A percentile compares a stretch with the other conserved stretches of the same genome.
phyloP scores from a whole-genome alignment of 1,139 yeast species.

The Nakaseomyces uthaithaninus region DNA sequence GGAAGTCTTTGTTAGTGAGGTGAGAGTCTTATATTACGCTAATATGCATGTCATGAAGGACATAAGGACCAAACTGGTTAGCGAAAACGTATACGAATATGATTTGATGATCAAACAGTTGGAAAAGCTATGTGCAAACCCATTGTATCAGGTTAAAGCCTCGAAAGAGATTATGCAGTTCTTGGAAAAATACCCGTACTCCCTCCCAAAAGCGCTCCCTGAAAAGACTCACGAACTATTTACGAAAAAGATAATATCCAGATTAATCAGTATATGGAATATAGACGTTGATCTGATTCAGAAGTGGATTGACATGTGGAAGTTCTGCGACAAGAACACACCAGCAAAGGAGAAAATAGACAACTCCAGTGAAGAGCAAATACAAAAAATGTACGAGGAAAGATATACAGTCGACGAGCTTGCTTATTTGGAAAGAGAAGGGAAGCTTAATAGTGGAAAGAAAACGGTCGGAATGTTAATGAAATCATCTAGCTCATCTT shows the following conservation, averaged over 20 bases:
- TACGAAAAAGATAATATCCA: conserved; percentile 4
- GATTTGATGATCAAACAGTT: conserved; percentile 13
- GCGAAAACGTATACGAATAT: conserved; percentile 24
- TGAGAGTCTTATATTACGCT: conserved; percentile 25
- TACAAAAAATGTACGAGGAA: conserved; percentile 24
- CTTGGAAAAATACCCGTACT: conserved; percentile 4
- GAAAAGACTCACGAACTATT: conserved; percentile 5
- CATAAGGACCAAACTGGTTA: conserved; percentile 17
- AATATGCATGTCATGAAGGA: conserved; percentile 18
- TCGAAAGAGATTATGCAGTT: conserved; percentile 6
- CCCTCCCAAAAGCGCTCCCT: conserved; percentile 3
- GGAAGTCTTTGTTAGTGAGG: conserved; percentile 18
- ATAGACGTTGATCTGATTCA: conserved; percentile 12
- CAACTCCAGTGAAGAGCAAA: conserved; percentile 14
- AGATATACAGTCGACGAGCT: conserved; percentile 25
- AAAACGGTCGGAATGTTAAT: conserved; percentile 6
- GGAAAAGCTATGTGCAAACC: conserved; percentile 2
- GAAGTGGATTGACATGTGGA: conserved; percentile 24
- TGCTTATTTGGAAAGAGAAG: conserved; percentile 17
- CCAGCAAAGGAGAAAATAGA: conserved; percentile 13
- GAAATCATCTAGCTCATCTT: conserved; percentile 10
- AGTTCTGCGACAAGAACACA: conserved; percentile 18
- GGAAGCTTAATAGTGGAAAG: conserved; percentile 7
- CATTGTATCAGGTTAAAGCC: background rate
- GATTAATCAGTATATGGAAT: background rate